Evolutionary conservation across 1,284 basidiomycete species (phyloP), one percentile per base, ranked within the genome.

Genomic region (Rhodofomes roseus): DNA sequence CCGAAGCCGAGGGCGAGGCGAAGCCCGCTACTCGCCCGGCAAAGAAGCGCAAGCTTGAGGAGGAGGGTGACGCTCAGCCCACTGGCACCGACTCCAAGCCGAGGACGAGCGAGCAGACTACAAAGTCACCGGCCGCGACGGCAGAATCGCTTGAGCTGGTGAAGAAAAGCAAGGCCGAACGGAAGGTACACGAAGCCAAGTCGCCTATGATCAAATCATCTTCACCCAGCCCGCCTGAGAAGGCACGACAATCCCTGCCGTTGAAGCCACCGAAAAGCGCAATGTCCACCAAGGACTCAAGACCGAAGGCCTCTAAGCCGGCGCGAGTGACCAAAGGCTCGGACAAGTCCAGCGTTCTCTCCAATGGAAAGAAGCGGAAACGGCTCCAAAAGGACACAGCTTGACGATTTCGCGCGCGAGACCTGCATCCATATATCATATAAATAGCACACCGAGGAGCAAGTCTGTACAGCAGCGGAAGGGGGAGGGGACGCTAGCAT

Each of bases 1-100:
- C n/a, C 14, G 57, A 58, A 18, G 22, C 50, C 4, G 52, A 39
- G 1, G 53, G 51, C 22, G 43, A 31, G 55, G 57, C 60, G 48
- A 34, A 37, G n/a, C 63, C 62, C 18, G 23, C 46, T 48, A 16
- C 46, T 22, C 59, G 62, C 25, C 62, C 63, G 22, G 63, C 65
- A 36, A 73, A 73, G 65, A 72, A 70, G 57, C 68, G 69, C 20
- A 74, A 72, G 59, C 59, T 70, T 11, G 61, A 59, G 36, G 36
- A 23, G 27, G 46, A 29, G 5, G 22, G 25, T 18, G 46, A 20
- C 29, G 11, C 25, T 39, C 23, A 27, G 14, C 25, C 12, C 46
- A 16, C 22, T 9, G 46, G 46, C 46, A 16, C n/a, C 11, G 46
- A 29, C 9, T 8, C 23, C 3, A 8, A 29, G 46, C 25, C 25